A percentile compares a stretch with the other conserved stretches of the same genome.
phyloP scores from a whole-genome alignment of 371 early-diverging fungal species.

The Saksenaea oblongispora region DNA sequence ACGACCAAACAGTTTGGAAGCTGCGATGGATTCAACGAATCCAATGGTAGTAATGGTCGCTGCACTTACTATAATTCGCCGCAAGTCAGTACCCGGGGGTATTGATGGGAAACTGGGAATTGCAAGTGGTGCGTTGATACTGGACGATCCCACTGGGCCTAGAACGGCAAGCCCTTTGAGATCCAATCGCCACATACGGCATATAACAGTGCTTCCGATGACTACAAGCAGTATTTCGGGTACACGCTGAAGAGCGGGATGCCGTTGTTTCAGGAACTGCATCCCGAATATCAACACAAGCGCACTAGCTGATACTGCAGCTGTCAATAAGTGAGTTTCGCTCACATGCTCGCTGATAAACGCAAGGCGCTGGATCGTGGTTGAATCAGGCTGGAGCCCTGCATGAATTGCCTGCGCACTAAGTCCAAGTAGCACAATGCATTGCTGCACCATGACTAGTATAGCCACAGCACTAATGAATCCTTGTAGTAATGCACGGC shows the following conservation, averaged over 20 bases:
- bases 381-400: constrained; percentile 56
- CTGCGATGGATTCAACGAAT: constrained; percentile 88
- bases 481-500: constrained; percentile 83
- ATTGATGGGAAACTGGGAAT: constrained; percentile 54
- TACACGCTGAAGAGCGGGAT: constrained; percentile 50
- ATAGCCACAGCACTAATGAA: constrained; percentile 89
- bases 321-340: constrained; percentile 18
- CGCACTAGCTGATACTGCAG: constrained; percentile 62
- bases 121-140: constrained; percentile 39
- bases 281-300: constrained; percentile 60
- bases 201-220: constrained; percentile 62
- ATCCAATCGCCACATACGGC: constrained; percentile 59
- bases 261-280: constrained; percentile 49
- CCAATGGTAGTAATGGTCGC: constrained; percentile 86
- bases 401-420: constrained; percentile 26
- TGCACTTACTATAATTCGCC: constrained; percentile 47
- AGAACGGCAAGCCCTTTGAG: constrained; percentile 66
- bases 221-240: constrained; percentile 87
- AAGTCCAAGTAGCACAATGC: constrained; percentile 71
- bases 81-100: constrained; percentile 51
- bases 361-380: constrained; percentile 71
- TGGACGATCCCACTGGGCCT: constrained; percentile 56
- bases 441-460: constrained; percentile 85
- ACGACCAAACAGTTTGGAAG: constrained; percentile 82
- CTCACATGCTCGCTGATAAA: constrained; percentile 42